Conservation (phyloP, 169 alveolate genomes). For the Cyclospora cayetanensis region DNA sequence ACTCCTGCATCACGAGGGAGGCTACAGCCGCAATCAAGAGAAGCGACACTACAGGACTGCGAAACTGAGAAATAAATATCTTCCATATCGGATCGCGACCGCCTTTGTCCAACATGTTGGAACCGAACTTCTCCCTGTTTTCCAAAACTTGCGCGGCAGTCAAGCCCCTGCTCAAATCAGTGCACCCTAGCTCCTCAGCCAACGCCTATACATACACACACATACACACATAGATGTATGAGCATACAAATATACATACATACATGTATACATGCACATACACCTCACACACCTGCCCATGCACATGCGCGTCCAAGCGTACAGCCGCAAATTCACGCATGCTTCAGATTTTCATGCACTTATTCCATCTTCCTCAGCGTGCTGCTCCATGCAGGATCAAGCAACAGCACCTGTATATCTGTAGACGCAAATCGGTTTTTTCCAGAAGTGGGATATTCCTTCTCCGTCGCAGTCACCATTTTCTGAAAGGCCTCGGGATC, state of each 20-base stretch:
- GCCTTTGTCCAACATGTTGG: slow-evolving; percentile 86
- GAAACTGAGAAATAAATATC: slow-evolving; percentile 86
- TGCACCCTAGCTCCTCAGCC: slow-evolving; percentile 80
- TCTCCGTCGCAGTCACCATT: slow-evolving; percentile 76
- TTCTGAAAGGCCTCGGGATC: slow-evolving; percentile 74
- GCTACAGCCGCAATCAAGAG: slow-evolving; percentile 87
- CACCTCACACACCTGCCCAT: neutral
- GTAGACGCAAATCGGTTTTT: slow-evolving; percentile 79
- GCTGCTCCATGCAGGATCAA: neutral
- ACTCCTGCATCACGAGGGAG: slow-evolving; percentile 83
- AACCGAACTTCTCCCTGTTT: slow-evolving; percentile 86
- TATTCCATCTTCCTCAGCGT: neutral
- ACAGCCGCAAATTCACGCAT: neutral
- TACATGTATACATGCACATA: neutral
- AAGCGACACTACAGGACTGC: slow-evolving; percentile 85
- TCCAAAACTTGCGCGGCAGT: slow-evolving; percentile 80
- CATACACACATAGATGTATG: neutral
- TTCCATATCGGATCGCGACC: slow-evolving; percentile 86
- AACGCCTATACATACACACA: slow-evolving; percentile 74
- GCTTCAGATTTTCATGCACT: neutral
- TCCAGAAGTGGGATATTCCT: slow-evolving; percentile 79
- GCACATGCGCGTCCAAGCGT: neutral
- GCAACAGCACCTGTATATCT: slow-evolving; percentile 63
- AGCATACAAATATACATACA: neutral
- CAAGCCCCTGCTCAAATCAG: slow-evolving; percentile 80